Evolutionary conservation across 192 early-diverging fungal species (phyloP).

Genomic region (Backusella morwellensis): DNA sequence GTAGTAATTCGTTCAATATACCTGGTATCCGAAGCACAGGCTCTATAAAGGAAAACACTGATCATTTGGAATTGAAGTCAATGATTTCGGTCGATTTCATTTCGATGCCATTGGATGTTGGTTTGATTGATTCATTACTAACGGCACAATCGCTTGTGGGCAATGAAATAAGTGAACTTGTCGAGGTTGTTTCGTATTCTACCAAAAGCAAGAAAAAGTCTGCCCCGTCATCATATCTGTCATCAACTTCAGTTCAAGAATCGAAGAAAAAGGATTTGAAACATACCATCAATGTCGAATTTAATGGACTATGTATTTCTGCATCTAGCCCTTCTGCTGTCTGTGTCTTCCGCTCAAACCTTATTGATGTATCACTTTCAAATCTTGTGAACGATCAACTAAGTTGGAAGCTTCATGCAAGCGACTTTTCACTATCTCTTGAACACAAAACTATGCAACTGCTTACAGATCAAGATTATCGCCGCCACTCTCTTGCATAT

Average conservation of each 20-base stretch:
- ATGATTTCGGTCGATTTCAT: slow-evolving; percentile 54
- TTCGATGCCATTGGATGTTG: slow-evolving; percentile 53
- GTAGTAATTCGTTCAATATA: slow-evolving; percentile 50
- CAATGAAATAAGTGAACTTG: slow-evolving; percentile 71
- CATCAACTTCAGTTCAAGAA: neutral
- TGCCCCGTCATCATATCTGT: neutral
- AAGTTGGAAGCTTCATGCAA: slow-evolving; percentile 51
- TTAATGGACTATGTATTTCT: slow-evolving; percentile 58
- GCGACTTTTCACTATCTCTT: slow-evolving; percentile 58
- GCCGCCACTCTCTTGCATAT: slow-evolving; percentile 55
- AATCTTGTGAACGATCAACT: slow-evolving; percentile 34
- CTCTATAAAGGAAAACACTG: slow-evolving; percentile 35
- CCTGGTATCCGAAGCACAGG: slow-evolving; percentile 55
- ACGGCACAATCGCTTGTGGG: slow-evolving; percentile 74
- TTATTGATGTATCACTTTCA: slow-evolving; percentile 57
- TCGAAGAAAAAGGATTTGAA: neutral
- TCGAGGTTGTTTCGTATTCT: slow-evolving; percentile 55
- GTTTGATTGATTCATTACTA: slow-evolving; percentile 76
- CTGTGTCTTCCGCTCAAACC: slow-evolving; percentile 61
- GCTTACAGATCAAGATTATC: slow-evolving; percentile 23
- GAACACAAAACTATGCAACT: slow-evolving; percentile 41
- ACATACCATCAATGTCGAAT: slow-evolving; percentile 57
- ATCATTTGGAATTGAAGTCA: slow-evolving; percentile 43
- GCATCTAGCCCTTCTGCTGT: slow-evolving; percentile 60
- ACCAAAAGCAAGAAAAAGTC: slow-evolving; percentile 22